phyloP scores from a whole-genome alignment of 2,329 filamentous ascomycete genomes.

The Albophoma yamanashiensis region DNA sequence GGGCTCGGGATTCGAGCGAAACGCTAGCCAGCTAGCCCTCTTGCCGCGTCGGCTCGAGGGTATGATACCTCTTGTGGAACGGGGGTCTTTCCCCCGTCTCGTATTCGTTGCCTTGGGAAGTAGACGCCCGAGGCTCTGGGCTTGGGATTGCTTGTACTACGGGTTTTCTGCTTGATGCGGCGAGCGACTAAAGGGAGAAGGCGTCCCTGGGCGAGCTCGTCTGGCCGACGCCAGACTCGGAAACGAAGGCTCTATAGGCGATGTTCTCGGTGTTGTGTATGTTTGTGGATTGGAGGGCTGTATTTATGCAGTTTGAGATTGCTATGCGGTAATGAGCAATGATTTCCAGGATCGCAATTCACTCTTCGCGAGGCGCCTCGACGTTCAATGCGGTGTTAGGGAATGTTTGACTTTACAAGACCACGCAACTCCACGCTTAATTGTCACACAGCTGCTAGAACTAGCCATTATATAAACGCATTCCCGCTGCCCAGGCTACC shows the following conservation, averaged over 20 bases:
- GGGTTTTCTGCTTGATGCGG: background rate
- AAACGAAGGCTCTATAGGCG: background rate
- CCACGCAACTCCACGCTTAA: background rate
- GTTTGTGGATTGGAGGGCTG: slow-evolving; percentile 10
- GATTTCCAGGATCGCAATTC: slow-evolving; percentile 6
- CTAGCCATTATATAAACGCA: background rate
- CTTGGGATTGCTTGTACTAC: background rate
- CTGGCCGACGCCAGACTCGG: background rate
- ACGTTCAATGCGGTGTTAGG: background rate
- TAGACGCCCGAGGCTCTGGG: background rate
- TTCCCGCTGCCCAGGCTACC: background rate
- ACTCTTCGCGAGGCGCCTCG: background rate
- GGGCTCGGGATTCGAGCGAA: background rate
- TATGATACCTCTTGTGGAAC: background rate
- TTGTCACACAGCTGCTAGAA: background rate
- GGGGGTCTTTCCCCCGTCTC: background rate
- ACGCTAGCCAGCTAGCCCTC: background rate
- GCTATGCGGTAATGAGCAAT: slow-evolving; percentile 20
- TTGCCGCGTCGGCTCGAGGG: background rate
- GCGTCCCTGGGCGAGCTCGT: background rate
- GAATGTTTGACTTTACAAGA: background rate
- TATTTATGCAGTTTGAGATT: slow-evolving; percentile 10
- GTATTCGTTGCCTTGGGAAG: background rate
- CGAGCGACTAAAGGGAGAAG: background rate
- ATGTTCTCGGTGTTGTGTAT: slow-evolving; percentile 7